Evolutionary conservation across 2,329 filamentous ascomycete genomes (phyloP), one percentile per base, ranked within the genome.

Genomic region (Tolypocladium ovalisporum): DNA sequence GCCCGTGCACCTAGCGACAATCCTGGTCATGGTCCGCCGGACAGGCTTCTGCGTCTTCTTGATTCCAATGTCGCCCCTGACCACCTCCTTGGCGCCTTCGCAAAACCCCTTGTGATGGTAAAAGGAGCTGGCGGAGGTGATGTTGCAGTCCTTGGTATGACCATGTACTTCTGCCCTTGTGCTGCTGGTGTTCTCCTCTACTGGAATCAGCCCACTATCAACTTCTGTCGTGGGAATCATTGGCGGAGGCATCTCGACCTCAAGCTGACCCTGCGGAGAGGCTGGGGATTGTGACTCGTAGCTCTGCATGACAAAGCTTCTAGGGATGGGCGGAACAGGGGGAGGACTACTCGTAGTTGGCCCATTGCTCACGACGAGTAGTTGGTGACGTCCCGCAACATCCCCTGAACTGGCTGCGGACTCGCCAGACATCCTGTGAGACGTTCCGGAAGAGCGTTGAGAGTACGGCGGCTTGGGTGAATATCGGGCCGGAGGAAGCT

Each of bases 101-200:
- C 81, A 84, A 62, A 83, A 82, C 1, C 79, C 80, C 56, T 79
- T 81, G 40, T 78, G 69, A 12, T 76, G 68, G 54, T 79, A 76
- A 60, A 82, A 82, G 0, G 80, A 82, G 61, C 79, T 80, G 12
- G 68, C 60, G 2, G 64, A 59, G 12, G 68, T 73, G 39, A 83
- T 79, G 7, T 63, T 72, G 61, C 74, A 77, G 52, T 77, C 75
- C 19, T 55, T 57, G 3, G 51, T 37, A 9, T 44, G 54, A 9
- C 37, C n/a, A n/a, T 58, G 19, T 10, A 54, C 52, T 35, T 35
- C 39, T 13, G 22, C 37, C 2, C 29, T 27, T 22, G 27, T 39
- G n/a, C 22, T 55, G 12, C 27, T 7, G 27, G 27, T 24, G 4
- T 19, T 10, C 36, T 56, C 22, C 13, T 65, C 62, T 12, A 66